Conservation (phyloP, 2,329 filamentous ascomycete species). For the Purpureocillium takamizusanense region DNA sequence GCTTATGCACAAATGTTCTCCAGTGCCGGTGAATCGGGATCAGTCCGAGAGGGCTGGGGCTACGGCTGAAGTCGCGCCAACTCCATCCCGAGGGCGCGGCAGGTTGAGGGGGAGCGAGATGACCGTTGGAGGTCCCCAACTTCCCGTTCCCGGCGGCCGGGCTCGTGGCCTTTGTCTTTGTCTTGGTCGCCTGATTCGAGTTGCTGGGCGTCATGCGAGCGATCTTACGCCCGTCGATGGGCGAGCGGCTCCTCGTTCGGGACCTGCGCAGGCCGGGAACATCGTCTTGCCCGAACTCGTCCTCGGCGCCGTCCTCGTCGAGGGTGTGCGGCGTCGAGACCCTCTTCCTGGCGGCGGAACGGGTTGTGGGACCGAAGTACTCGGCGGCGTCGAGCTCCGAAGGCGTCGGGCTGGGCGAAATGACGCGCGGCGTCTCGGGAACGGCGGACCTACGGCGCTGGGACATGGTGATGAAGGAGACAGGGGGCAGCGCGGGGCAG, state of each 20-base stretch:
- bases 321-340: conserved; percentile 50
- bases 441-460: conserved; percentile 43
- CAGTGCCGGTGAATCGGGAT: conserved; percentile 94
- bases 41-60: conserved; percentile 83
- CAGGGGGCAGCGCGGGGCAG: conserved; percentile 50
- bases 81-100: conserved; percentile 54
- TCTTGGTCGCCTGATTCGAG: conserved; percentile 23
- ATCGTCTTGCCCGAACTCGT: conserved; percentile 28
- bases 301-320: conserved; percentile 46
- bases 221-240: conserved; percentile 43
- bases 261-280: conserved; percentile 48
- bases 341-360: conserved; percentile 57
- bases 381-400: conserved; percentile 22
- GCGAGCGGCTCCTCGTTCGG: conserved; percentile 63
- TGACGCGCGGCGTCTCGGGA: conserved; percentile 76
- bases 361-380: conserved; percentile 66
- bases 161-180: conserved; percentile 14
- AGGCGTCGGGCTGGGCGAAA: conserved; percentile 72
- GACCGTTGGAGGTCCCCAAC: conserved; percentile 42
- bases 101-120: conserved; percentile 59
- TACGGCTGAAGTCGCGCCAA: conserved; percentile 84
- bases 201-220: conserved; percentile 44
- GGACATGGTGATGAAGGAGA: conserved; percentile 44
- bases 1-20: conserved; percentile 85
- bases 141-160: conserved; percentile 23